Conservation (phyloP, 306 rosid genomes). For the Dalbergia cultrata region DNA sequence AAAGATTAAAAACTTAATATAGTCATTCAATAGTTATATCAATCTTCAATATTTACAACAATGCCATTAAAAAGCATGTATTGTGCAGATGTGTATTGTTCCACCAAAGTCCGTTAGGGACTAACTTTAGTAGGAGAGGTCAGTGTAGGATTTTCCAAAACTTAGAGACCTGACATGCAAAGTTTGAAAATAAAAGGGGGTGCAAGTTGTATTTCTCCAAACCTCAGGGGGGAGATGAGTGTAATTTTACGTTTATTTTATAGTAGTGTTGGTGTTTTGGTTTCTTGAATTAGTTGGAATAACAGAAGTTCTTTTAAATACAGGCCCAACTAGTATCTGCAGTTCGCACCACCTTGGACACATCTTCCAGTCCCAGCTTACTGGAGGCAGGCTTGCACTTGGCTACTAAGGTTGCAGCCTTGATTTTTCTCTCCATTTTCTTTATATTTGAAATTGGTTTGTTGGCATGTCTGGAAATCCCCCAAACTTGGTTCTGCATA, state of each 20-base stretch:
- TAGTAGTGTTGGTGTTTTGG: constrained; percentile 31
- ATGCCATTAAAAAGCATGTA: no score
- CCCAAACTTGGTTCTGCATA: constrained; percentile 11
- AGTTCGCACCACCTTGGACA: constrained; percentile 91
- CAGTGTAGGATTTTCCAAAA: no score
- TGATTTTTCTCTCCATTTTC: constrained; percentile 36
- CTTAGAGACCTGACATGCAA: no score
- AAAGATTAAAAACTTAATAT: no score
- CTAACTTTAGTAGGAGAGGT: no score
- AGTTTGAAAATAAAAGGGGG: no score
- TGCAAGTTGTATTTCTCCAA: no score
- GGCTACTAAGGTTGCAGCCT: constrained; percentile 84
- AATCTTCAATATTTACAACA: no score
- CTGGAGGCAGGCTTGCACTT: constrained; percentile 96
- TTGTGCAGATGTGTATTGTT: no score
- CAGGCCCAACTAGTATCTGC: constrained; percentile 99
- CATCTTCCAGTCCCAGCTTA: constrained; percentile 87
- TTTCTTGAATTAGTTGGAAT: constrained; percentile 46
- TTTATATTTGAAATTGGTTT: constrained; percentile 32
- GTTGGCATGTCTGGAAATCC: constrained; percentile 23
- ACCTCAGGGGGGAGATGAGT: no score
- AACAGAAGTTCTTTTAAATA: constrained; percentile 48
- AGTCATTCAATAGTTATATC: no score
- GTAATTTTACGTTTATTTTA: neutral
- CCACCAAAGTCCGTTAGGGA: no score